Percentiles rank a stretch among this genome's conserved stretches.
Evolutionary conservation across 2,329 filamentous ascomycete genomes (phyloP).

Genomic region (Colletotrichum lentis): DNA sequence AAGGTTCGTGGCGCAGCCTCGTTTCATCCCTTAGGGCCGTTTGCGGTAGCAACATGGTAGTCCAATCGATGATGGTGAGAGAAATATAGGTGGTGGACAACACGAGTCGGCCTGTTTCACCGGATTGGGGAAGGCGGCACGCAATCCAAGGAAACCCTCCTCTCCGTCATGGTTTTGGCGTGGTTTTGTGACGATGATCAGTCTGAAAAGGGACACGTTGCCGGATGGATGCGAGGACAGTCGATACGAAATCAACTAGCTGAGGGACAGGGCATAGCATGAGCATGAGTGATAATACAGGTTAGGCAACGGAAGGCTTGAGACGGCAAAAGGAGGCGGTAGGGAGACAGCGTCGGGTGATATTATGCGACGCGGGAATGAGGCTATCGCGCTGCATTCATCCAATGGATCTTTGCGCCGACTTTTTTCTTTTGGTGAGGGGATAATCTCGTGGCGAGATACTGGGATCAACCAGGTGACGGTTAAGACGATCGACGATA

Average conservation of each 20-base stretch:
- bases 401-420: constrained; percentile 17
- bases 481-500: constrained; percentile 33
- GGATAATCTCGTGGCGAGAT: constrained; percentile 24
- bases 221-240: not conserved
- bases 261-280: constrained; percentile 7
- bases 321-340: constrained; percentile 9
- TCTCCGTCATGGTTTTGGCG: not conserved
- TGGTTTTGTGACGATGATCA: constrained; percentile 16
- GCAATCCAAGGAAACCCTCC: not conserved
- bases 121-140: constrained; percentile 20
- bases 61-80: constrained; percentile 9
- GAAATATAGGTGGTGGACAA: constrained; percentile 6
- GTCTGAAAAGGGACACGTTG: constrained; percentile 2
- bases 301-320: constrained; percentile 18
- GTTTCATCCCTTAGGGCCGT: constrained; percentile 31
- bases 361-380: constrained; percentile 15
- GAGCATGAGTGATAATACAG: constrained; percentile 3
- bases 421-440: constrained; percentile 10
- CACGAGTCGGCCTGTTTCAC: constrained; percentile 36
- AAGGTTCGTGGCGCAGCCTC: constrained; percentile 34
- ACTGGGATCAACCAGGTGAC: constrained; percentile 32
- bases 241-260: not conserved
- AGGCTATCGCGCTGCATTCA: constrained; percentile 18
- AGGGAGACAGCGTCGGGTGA: constrained; percentile 5
- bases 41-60: not conserved